Evolutionary conservation across 73 alveolate species (phyloP).

Genomic region (Paramecium primaurelia): DNA sequence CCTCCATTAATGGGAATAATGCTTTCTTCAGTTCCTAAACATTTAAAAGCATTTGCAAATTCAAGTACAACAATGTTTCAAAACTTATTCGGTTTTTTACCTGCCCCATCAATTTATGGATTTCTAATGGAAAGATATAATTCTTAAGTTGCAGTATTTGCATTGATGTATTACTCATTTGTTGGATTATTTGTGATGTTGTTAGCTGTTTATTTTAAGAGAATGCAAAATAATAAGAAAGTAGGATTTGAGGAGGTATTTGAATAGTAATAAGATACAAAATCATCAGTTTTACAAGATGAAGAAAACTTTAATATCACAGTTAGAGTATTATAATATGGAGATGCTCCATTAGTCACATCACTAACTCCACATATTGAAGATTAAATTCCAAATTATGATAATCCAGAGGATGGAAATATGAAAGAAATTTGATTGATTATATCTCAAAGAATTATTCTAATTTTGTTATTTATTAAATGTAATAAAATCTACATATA

Average conservation of each 20-base stretch:
- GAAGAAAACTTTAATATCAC: background rate
- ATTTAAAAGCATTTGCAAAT: constrained; percentile 86
- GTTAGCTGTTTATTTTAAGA: background rate
- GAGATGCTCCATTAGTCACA: background rate
- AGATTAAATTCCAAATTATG: background rate
- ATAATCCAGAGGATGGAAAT: background rate
- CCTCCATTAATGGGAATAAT: constrained; percentile 91
- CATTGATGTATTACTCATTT: constrained; percentile 46
- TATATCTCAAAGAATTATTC: background rate
- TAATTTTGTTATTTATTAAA: too few relatives aligned
- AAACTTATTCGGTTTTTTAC: constrained; percentile 90
- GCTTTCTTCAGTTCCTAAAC: constrained; percentile 76
- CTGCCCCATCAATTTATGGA: constrained; percentile 95
- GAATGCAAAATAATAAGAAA: background rate
- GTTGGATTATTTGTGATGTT: constrained; percentile 33
- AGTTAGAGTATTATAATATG: background rate
- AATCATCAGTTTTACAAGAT: background rate
- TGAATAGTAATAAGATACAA: background rate
- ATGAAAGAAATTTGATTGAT: background rate
- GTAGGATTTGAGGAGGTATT: background rate
- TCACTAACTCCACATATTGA: background rate
- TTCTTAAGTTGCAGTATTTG: constrained; percentile 63
- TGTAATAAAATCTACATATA: background rate
- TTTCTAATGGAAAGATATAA: constrained; percentile 51
- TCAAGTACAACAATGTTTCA: constrained; percentile 81